Evolutionary conservation across 164 flowering plant genomes (phyloP).

Genomic region (Cinnamomum chago): DNA sequence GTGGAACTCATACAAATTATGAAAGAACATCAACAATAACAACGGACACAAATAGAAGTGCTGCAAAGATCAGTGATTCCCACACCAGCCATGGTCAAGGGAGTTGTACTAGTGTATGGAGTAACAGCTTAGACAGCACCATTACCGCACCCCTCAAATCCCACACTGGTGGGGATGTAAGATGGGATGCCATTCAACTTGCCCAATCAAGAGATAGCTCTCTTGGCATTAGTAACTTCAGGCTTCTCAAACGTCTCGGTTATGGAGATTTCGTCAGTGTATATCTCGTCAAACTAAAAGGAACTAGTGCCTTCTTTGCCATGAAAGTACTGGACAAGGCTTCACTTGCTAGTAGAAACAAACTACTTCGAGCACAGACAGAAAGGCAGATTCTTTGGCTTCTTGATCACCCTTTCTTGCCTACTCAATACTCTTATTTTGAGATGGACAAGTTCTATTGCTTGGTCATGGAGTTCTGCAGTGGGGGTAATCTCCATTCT

Average conservation of each 20-base stretch:
- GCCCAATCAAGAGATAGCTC: constrained; percentile 37
- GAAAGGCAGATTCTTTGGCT: constrained; percentile 73
- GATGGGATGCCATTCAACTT: constrained; percentile 73
- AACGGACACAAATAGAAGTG: constrained; percentile 1
- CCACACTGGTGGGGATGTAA: constrained; percentile 70
- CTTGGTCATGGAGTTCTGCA: constrained; percentile 83
- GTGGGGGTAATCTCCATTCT: constrained; percentile 81
- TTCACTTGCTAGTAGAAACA: constrained; percentile 64
- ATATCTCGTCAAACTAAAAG: constrained; percentile 63
- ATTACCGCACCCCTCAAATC: constrained; percentile 42
- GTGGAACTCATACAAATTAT: background rate
- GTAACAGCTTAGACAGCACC: constrained; percentile 43
- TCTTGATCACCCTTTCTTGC: constrained; percentile 79
- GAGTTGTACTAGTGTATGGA: constrained; percentile 13
- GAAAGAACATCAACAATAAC: background rate
- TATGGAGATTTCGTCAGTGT: constrained; percentile 86
- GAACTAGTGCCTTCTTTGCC: constrained; percentile 56
- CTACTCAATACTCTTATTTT: constrained; percentile 66
- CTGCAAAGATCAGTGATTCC: constrained; percentile 8
- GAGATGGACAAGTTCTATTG: constrained; percentile 82
- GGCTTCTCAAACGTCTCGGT: constrained; percentile 68
- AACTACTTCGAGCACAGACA: constrained; percentile 65
- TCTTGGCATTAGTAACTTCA: constrained; percentile 54
- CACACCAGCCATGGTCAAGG: constrained; percentile 5
- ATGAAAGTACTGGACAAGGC: constrained; percentile 86